Evolutionary conservation across 2,329 filamentous ascomycete species (phyloP).

Genomic region (Daldinia sp.): DNA sequence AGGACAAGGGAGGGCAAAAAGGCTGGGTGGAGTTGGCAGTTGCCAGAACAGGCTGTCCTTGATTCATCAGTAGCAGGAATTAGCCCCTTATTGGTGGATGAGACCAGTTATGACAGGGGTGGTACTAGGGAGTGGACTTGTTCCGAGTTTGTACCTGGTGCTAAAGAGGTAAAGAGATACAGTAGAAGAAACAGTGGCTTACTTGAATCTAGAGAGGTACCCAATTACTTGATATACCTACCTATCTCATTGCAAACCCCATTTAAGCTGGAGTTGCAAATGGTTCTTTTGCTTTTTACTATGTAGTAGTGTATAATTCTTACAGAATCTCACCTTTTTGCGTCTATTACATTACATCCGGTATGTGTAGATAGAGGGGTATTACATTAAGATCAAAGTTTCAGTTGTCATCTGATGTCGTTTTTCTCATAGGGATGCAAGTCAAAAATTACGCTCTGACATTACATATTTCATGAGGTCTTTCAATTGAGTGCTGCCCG

Average conservation of each 20-base stretch:
- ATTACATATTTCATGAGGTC: constrained; percentile 1
- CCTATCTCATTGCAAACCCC: neutral
- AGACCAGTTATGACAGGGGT: constrained; percentile 23
- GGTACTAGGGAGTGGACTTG: constrained; percentile 14
- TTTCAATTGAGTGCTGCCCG: neutral
- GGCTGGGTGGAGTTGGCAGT: constrained; percentile 27
- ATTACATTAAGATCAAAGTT: constrained; percentile 8
- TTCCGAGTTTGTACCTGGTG: constrained; percentile 16
- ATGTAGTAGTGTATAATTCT: constrained; percentile 12
- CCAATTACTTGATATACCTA: neutral
- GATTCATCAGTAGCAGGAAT: constrained; percentile 35
- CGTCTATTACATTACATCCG: neutral
- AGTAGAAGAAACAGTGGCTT: constrained; percentile 19
- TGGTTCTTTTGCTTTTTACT: constrained; percentile 2
- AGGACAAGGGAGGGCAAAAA: constrained; percentile 8
- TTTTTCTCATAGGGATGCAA: neutral
- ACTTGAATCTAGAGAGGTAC: too few relatives aligned
- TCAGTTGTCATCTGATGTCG: constrained; percentile 8
- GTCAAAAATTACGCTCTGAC: neutral
- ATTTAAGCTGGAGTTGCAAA: neutral
- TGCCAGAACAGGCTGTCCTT: constrained; percentile 39
- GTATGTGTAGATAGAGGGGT: constrained; percentile 7
- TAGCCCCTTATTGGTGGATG: constrained; percentile 27
- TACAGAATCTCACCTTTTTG: constrained; percentile 26
- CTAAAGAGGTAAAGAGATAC: constrained; percentile 8